Evolutionary conservation across 257 asterid genomes (phyloP).

Genomic region (Solanum verrucosum): DNA sequence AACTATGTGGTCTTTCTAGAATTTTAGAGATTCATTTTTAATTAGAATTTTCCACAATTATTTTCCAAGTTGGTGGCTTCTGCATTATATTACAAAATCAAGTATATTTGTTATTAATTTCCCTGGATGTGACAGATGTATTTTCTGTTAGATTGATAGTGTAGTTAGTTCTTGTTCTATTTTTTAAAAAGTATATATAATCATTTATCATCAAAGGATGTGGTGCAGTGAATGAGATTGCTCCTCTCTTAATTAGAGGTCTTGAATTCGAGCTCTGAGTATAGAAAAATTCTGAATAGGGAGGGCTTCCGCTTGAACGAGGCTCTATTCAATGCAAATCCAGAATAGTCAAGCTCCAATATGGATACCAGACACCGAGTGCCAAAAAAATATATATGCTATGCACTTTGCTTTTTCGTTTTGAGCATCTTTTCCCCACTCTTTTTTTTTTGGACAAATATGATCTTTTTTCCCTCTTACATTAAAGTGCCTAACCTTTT

Average conservation of each 20-base stretch:
- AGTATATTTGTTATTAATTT: background rate
- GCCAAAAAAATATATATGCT: background rate
- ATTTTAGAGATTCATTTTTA: background rate
- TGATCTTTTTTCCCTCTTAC: background rate
- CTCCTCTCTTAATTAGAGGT: no score
- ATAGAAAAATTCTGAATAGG: no score
- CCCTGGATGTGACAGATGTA: background rate
- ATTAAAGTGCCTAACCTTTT: background rate
- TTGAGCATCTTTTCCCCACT: background rate
- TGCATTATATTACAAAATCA: background rate
- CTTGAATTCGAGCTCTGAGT: no score
- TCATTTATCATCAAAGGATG: accelerated
- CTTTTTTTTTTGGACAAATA: background rate
- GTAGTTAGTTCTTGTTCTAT: background rate
- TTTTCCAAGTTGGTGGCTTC: constrained; percentile 1
- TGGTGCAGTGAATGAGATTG: background rate
- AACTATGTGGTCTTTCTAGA: background rate
- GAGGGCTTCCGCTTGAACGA: background rate
- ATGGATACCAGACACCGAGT: accelerated
- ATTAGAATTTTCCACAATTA: background rate
- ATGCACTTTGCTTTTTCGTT: background rate
- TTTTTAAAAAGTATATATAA: background rate
- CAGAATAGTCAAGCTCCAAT: no score
- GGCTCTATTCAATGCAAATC: background rate
- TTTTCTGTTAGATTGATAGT: background rate